These are phyloP conservation scores for Bruguiera hainesii DNA, from an alignment of 441 rosid species.

Conservation along the genomic window DNA sequence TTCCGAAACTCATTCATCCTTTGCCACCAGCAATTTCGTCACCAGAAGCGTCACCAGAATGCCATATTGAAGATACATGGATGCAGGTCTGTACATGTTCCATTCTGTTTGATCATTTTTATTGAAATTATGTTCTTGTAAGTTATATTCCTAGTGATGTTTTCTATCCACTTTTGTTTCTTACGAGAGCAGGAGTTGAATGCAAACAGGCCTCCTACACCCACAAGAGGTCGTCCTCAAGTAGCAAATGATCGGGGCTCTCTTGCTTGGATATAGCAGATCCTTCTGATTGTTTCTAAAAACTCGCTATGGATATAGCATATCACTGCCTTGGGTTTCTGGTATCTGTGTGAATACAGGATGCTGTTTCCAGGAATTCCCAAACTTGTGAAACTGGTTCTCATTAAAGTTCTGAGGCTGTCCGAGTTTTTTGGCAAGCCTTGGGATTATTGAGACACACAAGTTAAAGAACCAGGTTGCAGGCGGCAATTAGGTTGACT, in stretches of 20 bases:
- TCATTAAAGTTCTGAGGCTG: constrained; percentile 25
- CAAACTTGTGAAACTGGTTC: constrained; percentile 20
- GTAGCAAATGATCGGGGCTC: constrained; percentile 77
- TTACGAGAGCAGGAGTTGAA: constrained; percentile 69
- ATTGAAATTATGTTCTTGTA: background rate
- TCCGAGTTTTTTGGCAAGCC: constrained; percentile 26
- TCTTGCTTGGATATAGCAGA: constrained; percentile 78
- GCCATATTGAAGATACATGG: constrained; percentile 94
- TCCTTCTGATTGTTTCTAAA: constrained; percentile 23
- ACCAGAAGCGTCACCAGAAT: constrained; percentile 80
- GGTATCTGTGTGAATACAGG: constrained; percentile 44
- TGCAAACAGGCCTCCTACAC: constrained; percentile 94
- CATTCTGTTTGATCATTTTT: constrained; percentile 5
- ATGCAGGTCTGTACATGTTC: constrained; percentile 67
- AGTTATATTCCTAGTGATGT: background rate
- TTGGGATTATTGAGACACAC: constrained; percentile 21
- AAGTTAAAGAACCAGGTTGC: constrained; percentile 33
- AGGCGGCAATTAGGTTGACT: constrained; percentile 24
- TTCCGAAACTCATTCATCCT: constrained; percentile 95
- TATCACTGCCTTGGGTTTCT: constrained; percentile 34
- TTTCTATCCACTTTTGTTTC: constrained; percentile 4
- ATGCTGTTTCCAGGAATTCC: constrained; percentile 33
- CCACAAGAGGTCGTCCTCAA: constrained; percentile 97
- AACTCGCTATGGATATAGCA: constrained; percentile 24
- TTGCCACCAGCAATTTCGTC: constrained; percentile 90